A percentile compares a stretch with the other conserved stretches of the same genome.
Conservation (phyloP, 495 filamentous ascomycete genomes). For the Parathielavia appendiculata region DNA sequence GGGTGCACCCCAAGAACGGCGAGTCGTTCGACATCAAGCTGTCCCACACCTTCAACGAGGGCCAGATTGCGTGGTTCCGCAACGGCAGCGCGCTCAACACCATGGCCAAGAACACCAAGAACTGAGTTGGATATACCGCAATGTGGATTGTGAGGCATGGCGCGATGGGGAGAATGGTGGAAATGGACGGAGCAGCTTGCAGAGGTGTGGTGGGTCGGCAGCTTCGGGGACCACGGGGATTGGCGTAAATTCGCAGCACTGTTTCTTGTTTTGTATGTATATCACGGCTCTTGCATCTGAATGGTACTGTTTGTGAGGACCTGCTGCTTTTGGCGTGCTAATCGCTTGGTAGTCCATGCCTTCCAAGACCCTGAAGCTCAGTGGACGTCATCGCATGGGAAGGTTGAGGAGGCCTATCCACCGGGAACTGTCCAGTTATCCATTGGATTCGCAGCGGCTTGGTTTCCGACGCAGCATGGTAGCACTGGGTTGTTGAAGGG, state of each 20-base stretch:
- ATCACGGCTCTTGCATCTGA: constrained; percentile 36
- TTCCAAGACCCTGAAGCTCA: too few relatives aligned
- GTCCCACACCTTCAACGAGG: constrained; percentile 92
- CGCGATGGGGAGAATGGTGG: constrained; percentile 13
- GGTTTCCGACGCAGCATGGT: too few relatives aligned
- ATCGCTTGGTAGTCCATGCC: too few relatives aligned
- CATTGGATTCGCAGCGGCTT: too few relatives aligned
- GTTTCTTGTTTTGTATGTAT: constrained; percentile 33
- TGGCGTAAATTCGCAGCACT: constrained; percentile 32
- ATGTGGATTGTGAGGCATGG: constrained; percentile 23
- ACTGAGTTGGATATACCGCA: constrained; percentile 20
- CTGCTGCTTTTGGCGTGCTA: too few relatives aligned
- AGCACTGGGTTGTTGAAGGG: too few relatives aligned
- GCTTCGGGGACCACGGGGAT: constrained; percentile 29
- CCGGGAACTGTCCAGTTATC: too few relatives aligned
- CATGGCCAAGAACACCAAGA: constrained; percentile 70
- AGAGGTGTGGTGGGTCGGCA: constrained; percentile 21
- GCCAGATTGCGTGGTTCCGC: constrained; percentile 97
- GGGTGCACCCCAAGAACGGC: constrained; percentile 84
- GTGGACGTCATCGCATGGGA: too few relatives aligned
- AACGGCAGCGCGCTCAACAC: constrained; percentile 95
- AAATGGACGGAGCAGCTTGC: constrained; percentile 15
- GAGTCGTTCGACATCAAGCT: constrained; percentile 72
- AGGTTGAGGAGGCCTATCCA: too few relatives aligned
- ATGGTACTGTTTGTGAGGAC: constrained; percentile 21